These are phyloP conservation scores for Apostasia ramifera DNA, from an alignment of 106 monocot species.

Conservation along the genomic window DNA sequence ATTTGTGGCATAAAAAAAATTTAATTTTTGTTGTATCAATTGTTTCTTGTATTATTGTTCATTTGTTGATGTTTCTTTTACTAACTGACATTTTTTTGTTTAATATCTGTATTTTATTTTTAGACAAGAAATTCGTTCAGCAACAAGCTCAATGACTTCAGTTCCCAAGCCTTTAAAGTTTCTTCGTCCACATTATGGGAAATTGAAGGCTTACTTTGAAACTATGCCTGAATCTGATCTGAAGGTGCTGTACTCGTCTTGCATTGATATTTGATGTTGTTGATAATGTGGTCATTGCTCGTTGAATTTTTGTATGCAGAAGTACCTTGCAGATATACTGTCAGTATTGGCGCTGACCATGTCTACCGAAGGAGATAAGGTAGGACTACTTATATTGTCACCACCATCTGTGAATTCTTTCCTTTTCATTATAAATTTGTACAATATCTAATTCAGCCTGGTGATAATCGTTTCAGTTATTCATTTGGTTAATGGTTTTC, in stretches of 20 bases:
- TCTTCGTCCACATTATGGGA: slow-evolving; percentile 84
- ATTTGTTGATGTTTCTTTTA: background rate
- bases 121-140: slow-evolving; percentile 91
- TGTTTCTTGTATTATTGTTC: background rate
- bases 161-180: slow-evolving; percentile 96
- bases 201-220: slow-evolving; percentile 77
- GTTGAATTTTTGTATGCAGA: slow-evolving; percentile 36
- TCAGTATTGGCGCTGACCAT: slow-evolving; percentile 98
- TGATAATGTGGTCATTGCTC: background rate
- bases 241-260: slow-evolving; percentile 36
- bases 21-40: background rate
- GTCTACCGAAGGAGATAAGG: slow-evolving; percentile 94
- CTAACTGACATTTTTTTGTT: background rate
- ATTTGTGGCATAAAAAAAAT: no score
- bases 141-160: slow-evolving; percentile 97
- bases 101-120: background rate
- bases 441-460: no score
- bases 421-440: background rate
- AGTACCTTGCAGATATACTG: slow-evolving; percentile 86
- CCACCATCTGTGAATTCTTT: background rate
- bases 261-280: background rate
- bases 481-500: no score
- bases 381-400: slow-evolving; percentile 17
- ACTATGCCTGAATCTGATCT: slow-evolving; percentile 67
- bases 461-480: no score